A percentile compares a stretch with the other conserved stretches of the same genome.
Evolutionary conservation across 176 grass and related monocot species (phyloP).

Genomic region (Melocanna baccifera): DNA sequence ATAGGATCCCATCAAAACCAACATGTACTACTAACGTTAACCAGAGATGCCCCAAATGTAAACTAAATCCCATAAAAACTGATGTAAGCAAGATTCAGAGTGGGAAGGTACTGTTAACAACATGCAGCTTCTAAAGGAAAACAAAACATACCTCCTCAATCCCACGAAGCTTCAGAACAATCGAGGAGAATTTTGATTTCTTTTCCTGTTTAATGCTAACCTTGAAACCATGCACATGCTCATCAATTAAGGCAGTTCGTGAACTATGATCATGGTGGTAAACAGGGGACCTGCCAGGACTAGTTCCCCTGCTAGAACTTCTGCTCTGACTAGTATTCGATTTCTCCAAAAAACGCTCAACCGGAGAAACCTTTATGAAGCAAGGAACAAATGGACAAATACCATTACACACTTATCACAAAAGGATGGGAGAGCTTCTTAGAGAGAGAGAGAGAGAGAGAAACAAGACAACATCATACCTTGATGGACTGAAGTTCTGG

Average conservation of each 20-base stretch:
- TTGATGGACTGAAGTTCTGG: conserved; percentile 98
- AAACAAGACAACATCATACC: conserved; percentile 36
- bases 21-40: neutral
- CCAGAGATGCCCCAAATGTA: neutral
- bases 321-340: conserved; percentile 74
- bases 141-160: conserved; percentile 74
- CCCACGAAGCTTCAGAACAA: conserved; percentile 95
- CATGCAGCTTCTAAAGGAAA: neutral
- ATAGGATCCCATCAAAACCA: neutral
- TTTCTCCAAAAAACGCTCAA: conserved; percentile 95
- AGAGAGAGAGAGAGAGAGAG: conserved; percentile 11
- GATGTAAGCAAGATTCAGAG: neutral
- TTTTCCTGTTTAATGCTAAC: conserved; percentile 93
- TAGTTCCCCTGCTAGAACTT: conserved; percentile 95
- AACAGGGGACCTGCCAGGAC: conserved; percentile 79
- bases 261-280: conserved; percentile 69
- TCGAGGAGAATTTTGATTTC: conserved; percentile 92
- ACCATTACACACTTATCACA: conserved; percentile 18
- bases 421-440: conserved; percentile 10
- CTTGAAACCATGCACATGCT: conserved; percentile 86
- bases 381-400: conserved; percentile 22
- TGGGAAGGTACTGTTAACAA: neutral
- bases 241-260: conserved; percentile 58
- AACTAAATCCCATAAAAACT: neutral
- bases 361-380: conserved; percentile 73